Conservation (phyloP, 192 early-diverging fungal species). For the Backusella westeae region DNA sequence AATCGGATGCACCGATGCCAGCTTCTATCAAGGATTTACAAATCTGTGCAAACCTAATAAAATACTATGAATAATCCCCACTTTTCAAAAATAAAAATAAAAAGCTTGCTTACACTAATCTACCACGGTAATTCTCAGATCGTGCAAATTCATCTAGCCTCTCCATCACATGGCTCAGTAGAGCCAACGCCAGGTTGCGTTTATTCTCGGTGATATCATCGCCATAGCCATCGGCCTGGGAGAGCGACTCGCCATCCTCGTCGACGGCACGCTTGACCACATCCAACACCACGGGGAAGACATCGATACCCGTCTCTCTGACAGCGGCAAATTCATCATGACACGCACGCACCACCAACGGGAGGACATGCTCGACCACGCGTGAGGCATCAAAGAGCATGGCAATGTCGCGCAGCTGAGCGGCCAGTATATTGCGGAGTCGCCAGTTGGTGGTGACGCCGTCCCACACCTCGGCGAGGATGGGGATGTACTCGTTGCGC, state of each 20-base stretch:
- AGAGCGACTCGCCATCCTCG: conserved; percentile 23
- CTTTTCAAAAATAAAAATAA: too few species aligned
- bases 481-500: conserved; percentile 62
- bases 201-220: conserved; percentile 18
- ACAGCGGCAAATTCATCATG: conserved; percentile 51
- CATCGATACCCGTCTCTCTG: conserved; percentile 45
- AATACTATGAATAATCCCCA: too few species aligned
- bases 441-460: conserved; percentile 71
- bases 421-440: conserved; percentile 64
- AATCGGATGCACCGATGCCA: conserved; percentile 56
- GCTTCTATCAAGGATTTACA: conserved; percentile 60
- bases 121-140: conserved; percentile 47
- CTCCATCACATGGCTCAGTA: conserved; percentile 34
- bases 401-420: conserved; percentile 62
- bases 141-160: conserved; percentile 38
- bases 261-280: conserved; percentile 33
- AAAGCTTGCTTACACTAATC: conserved; percentile 50
- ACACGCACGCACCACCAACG: conserved; percentile 55
- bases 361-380: conserved; percentile 63
- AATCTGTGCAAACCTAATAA: conserved; percentile 58
- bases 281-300: conserved; percentile 35
- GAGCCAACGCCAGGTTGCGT: conserved; percentile 16
- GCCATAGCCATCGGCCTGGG: conserved; percentile 18
- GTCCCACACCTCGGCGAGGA: conserved; percentile 62
- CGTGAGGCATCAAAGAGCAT: conserved; percentile 54